Percentiles rank a stretch among this genome's conserved stretches.
Conservation (phyloP, 352 stramenopile genomes). For the Globisporangium canariense region DNA sequence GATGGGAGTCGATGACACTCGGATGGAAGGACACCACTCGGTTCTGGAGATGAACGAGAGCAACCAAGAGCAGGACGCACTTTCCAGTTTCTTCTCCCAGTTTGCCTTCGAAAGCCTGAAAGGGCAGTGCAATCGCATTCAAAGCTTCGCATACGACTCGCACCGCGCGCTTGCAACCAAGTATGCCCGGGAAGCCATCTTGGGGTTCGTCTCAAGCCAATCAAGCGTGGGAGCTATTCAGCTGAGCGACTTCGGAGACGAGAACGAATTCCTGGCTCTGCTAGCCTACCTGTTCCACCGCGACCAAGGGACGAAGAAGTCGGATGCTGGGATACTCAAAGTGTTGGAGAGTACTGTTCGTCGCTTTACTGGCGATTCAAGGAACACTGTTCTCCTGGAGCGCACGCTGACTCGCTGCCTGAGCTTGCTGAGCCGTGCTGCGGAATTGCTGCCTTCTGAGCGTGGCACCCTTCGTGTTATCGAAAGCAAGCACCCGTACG, state of each 20-base stretch:
- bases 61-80: conserved; percentile 49
- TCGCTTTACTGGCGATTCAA: conserved; percentile 18
- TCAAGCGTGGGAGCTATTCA: conserved; percentile 11
- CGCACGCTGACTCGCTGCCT: conserved; percentile 23
- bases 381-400: conserved; percentile 20
- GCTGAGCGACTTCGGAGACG: conserved; percentile 32
- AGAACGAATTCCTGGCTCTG: conserved; percentile 41
- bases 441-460: conserved; percentile 28
- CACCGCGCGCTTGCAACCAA: conserved; percentile 63
- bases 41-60: conserved; percentile 56
- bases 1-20: conserved; percentile 52
- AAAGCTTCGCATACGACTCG: conserved; percentile 60
- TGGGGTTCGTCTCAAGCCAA: conserved; percentile 31
- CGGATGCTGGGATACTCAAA: neutral
- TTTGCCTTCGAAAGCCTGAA: conserved; percentile 66
- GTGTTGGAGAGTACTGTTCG: conserved; percentile 25
- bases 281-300: conserved; percentile 37
- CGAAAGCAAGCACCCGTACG: conserved; percentile 75
- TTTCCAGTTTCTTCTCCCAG: conserved; percentile 60
- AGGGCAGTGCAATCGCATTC: conserved; percentile 49
- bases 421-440: conserved; percentile 24
- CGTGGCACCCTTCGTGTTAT: conserved; percentile 48
- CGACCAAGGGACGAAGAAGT: neutral
- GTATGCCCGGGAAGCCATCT: conserved; percentile 39
- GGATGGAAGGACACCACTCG: conserved; percentile 28